Percentiles rank a stretch among this genome's conserved stretches.
Conservation (phyloP, 2,329 filamentous ascomycete species). For the Monosporascus sp. region DNA sequence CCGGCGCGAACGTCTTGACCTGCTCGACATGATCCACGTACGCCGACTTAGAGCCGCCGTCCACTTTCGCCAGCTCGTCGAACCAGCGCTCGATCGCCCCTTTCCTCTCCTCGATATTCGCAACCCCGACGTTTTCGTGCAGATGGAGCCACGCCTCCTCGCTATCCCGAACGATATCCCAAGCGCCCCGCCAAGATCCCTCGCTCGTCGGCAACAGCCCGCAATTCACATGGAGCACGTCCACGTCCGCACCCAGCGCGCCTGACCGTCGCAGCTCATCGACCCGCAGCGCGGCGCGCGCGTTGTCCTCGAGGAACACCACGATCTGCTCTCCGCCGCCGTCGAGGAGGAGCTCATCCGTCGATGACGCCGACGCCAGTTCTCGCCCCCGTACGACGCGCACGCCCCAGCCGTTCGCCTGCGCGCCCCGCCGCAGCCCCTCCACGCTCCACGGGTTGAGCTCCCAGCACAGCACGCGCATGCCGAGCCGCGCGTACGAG, state of each 20-base stretch:
- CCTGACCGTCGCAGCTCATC: constrained; percentile 27
- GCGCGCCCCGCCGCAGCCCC: constrained; percentile 70
- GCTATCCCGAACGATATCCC: constrained; percentile 34
- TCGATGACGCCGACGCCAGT: constrained; percentile 30
- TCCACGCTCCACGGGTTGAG: constrained; percentile 86
- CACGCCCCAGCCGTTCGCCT: constrained; percentile 61
- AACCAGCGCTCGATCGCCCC: constrained; percentile 46
- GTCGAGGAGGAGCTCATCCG: constrained; percentile 24
- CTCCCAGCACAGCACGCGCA: constrained; percentile 81
- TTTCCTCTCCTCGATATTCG: constrained; percentile 43
- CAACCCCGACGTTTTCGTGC: constrained; percentile 59
- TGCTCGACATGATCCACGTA: constrained; percentile 53
- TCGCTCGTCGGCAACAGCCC: constrained; percentile 57
- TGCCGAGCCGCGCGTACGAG: constrained; percentile 67
- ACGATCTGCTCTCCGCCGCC: constrained; percentile 50
- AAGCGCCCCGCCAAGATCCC: constrained; percentile 46
- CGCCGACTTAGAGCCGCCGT: constrained; percentile 15
- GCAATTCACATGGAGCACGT: constrained; percentile 57
- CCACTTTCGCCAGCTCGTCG: constrained; percentile 26
- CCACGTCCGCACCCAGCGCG: constrained; percentile 8
- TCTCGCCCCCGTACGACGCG: constrained; percentile 44
- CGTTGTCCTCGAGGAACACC: constrained; percentile 66
- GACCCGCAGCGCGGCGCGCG: constrained; percentile 41
- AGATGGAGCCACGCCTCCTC: constrained; percentile 55
- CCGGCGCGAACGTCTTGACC: constrained; percentile 66